phyloP scores from a whole-genome alignment of 2,329 filamentous ascomycete species.

The Podosphaera xanthii region DNA sequence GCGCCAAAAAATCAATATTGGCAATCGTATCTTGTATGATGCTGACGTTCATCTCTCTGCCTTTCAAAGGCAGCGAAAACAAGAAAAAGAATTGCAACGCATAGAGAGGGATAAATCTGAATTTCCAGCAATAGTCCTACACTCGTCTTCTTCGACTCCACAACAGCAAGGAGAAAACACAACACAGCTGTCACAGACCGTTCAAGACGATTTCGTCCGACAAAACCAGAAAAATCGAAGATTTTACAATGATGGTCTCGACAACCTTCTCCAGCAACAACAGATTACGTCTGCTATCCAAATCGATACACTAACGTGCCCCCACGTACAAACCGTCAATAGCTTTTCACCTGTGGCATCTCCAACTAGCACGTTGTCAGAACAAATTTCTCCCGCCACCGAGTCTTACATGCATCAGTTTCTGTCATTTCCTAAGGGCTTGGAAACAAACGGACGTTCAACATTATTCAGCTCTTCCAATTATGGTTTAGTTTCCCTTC shows the following conservation, averaged over 20 bases:
- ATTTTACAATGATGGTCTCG: conserved; percentile 64
- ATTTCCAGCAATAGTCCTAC: too few species aligned
- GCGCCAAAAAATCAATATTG: conserved; percentile 78
- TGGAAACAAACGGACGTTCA: conserved; percentile 21
- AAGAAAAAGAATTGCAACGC: conserved; percentile 15
- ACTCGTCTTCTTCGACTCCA: too few species aligned
- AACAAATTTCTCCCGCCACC: not conserved
- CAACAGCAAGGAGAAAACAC: conserved; percentile 16
- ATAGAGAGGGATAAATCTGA: not conserved
- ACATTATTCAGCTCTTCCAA: conserved; percentile 9
- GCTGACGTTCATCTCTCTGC: conserved; percentile 65
- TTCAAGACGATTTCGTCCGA: conserved; percentile 29
- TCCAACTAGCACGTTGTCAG: conserved; percentile 7
- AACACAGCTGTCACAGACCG: conserved; percentile 8
- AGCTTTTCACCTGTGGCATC: conserved; percentile 12
- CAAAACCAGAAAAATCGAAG: conserved; percentile 47
- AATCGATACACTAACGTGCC: conserved; percentile 54
- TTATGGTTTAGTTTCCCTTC: conserved; percentile 24
- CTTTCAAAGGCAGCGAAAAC: conserved; percentile 51
- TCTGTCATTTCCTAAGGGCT: conserved; percentile 17
- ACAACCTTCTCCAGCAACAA: conserved; percentile 59
- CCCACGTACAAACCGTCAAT: conserved; percentile 20
- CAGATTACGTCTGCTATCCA: conserved; percentile 55
- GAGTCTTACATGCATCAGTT: not conserved
- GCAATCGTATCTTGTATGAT: conserved; percentile 54